phyloP scores from a whole-genome alignment of 108 stramenopile genomes.

The Cylindrotheca fusiformis region DNA sequence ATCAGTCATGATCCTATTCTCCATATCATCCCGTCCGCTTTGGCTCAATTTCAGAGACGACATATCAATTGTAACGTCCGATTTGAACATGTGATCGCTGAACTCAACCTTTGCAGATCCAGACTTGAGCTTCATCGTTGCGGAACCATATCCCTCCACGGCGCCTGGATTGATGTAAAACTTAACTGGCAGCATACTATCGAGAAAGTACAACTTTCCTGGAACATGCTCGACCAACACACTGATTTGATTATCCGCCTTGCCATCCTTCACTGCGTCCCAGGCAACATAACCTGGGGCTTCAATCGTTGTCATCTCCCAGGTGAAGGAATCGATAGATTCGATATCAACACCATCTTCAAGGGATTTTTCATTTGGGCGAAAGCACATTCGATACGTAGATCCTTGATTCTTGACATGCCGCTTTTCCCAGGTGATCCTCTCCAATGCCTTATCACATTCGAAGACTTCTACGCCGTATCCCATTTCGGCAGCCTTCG shows the following conservation, averaged over 20 bases:
- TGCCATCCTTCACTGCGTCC: slow-evolving; percentile 11
- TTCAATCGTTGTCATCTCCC: slow-evolving; percentile 3
- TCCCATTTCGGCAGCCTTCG: slow-evolving; percentile 4
- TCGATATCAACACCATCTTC: slow-evolving; percentile 19
- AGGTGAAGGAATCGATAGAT: slow-evolving; percentile 14
- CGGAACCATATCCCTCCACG: slow-evolving; percentile 13
- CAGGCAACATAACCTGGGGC: slow-evolving; percentile 3
- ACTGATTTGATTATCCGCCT: slow-evolving; percentile 14
- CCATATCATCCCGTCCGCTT: no score
- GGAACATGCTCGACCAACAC: slow-evolving; percentile 6
- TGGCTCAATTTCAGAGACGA: no score
- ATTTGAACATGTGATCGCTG: no score
- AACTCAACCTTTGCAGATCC: no score
- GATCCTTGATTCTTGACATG: slow-evolving; percentile 6
- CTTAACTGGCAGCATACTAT: slow-evolving; percentile 2
- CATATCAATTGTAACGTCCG: no score
- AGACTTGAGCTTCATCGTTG: no score
- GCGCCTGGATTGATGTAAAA: slow-evolving; percentile 21
- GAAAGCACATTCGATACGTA: slow-evolving; percentile 12
- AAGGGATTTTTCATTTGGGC: slow-evolving; percentile 9
- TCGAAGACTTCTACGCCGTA: slow-evolving; percentile 23
- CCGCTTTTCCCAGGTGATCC: background rate
- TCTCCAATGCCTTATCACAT: slow-evolving; percentile 8
- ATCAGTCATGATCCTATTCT: no score
- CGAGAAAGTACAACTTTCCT: slow-evolving; percentile 8